Evolutionary conservation across 2,329 filamentous ascomycete genomes (phyloP), one percentile per base, ranked within the genome.

Genomic region (Neopestalotiopsis clavispora): DNA sequence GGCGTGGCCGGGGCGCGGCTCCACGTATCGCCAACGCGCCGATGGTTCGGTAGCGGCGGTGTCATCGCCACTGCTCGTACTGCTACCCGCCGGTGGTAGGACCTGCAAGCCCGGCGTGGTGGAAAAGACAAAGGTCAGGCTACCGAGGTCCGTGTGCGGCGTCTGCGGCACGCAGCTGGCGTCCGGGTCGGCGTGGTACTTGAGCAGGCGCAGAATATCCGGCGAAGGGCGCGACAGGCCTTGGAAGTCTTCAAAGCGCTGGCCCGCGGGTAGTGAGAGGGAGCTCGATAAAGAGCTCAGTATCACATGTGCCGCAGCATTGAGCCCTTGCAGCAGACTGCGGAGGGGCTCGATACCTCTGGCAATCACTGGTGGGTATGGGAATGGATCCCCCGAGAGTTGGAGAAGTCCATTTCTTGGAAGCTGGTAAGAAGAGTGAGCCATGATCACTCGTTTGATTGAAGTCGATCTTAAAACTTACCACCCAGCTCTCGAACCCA

Each of bases 401-500:
- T 62, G 57, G 7, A 67, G 32, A 12, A 67, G 56, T 17, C 57
- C 66, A 28, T 67, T 52, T 4, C 66, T 40, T 49, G 66, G 66
- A 3, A 67, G 28, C 66, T 67, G 40, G 9, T 2, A 14, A 7
- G n/a, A 20, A 3, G 1, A 23, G 17, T 52, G 6, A 52, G 45
- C 45, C 23, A 52, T 52, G 7, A 0, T 52, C 14, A 17, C 6
- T 52, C 17, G 17, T n/a, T 1, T 23, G 17, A 52, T n/a, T 23
- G 3, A 14, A 52, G 9, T 56, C 3, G 6, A 6, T 52, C 45
- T 23, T 2, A 23, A 14, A 1, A 62, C 66, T 62, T 62, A 67
- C 65, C 30, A 61, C 65, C 65, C 65, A 67, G 17, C 38, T 67
- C 45, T 67, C 57, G 30, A 67, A 62, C 10, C 65, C 38, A 56